Base-by-base conservation (phyloP, 441 rosid species). In the Populus hybrid region DNA sequence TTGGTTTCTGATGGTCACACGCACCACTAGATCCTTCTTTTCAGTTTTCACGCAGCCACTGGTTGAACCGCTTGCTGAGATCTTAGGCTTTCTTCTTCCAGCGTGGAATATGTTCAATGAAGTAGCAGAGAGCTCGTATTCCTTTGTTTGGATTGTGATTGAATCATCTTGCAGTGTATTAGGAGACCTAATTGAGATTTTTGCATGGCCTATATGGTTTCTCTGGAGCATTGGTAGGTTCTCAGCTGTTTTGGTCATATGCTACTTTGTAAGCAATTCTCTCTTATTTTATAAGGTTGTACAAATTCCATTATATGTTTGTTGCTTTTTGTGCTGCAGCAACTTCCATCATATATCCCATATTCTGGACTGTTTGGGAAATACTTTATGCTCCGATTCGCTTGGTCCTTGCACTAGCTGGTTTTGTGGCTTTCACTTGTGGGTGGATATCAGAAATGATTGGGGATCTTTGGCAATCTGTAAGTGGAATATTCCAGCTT, bases 361-460 rank as follows among this genome's bases (percentile, higher is more conserved):
- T 91, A 21, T 85, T 90, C 79, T 88, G 91, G 88, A 74, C 87
- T 80, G 59, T 91, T 24, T 87, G 91, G 94, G 98, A 93, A 85
- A 76, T 89, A 79, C 72, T 96, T 11, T 90, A 84, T 82, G 81
- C 90, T 29, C 99, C 98, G 4, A 75, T 96, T 59, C 90, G 98
- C 65, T 61, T 89, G 76, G 86, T 90, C 73, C 85, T 85, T 70
- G 88, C 92, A 64, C 74, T 89, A 45, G 83, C 87, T 64, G 87
- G 85, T 74, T 82, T 84, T 72, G 65, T 86, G 72, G 82, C 93
- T 78, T 74, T 78, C 40, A 68, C 88, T 23, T 89, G 81, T 83
- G 79, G 85, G 42, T 85, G 77, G 82, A 74, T 89, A 64, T 83
- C 70, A 38, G 83, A 88, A 42, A 80, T 84, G 45, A 36, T 90